A percentile compares a stretch with the other conserved stretches of the same genome.
Conservation (phyloP, 495 filamentous ascomycete genomes). For the Talaromyces stipitatus region DNA sequence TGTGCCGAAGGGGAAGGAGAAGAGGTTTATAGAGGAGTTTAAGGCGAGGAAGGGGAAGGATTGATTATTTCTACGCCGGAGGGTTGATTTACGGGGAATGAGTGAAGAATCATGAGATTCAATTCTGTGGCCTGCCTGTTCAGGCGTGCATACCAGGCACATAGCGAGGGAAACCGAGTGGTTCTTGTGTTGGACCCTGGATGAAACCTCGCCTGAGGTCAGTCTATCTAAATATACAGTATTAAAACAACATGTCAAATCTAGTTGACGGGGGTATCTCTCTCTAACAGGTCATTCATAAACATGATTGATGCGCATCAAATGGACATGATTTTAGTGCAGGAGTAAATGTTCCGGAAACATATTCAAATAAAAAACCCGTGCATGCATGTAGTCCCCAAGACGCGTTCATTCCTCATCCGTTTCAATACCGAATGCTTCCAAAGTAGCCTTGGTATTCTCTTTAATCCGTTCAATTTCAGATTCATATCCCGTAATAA, state of each 20-base stretch:
- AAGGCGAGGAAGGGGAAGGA: conserved; percentile 51
- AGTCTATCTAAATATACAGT: not conserved
- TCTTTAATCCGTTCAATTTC: not conserved
- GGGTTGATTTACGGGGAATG: too few relatives aligned
- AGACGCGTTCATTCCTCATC: not conserved
- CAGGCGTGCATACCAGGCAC: not conserved
- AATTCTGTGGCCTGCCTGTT: not conserved
- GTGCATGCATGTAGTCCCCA: too few relatives aligned
- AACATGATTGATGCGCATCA: not conserved
- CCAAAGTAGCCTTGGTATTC: not conserved
- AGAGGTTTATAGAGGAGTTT: conserved; percentile 73
- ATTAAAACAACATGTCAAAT: not conserved
- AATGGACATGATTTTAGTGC: not conserved
- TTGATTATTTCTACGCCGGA: not conserved
- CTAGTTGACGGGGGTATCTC: conserved; percentile 1
- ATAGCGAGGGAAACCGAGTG: conserved; percentile 5
- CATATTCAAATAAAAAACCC: not conserved
- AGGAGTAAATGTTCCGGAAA: not conserved
- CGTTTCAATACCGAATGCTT: not conserved
- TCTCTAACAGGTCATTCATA: not conserved
- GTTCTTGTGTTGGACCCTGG: conserved; percentile 5
- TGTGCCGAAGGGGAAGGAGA: conserved; percentile 59
- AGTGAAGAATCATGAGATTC: too few relatives aligned
- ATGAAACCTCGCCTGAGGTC: conserved; percentile 1
- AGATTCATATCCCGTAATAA: not conserved